A percentile compares a stretch with the other conserved stretches of the same genome.
These are phyloP conservation scores for Neurospora sp. DNA, from an alignment of 2,329 filamentous ascomycete genomes.

Conservation along the genomic window DNA sequence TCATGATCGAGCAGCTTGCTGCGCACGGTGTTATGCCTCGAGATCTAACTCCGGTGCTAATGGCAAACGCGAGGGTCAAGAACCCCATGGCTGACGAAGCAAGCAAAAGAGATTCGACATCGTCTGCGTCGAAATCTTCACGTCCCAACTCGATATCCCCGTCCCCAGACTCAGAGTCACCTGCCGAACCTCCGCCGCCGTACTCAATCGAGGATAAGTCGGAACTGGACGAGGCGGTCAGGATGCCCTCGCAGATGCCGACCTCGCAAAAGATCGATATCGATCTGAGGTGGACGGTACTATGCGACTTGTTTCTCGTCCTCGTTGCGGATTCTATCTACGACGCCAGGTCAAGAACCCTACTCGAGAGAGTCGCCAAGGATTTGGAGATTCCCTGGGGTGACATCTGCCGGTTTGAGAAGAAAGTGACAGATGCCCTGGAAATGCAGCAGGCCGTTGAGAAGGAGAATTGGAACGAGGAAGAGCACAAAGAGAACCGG, in stretches of 20 bases:
- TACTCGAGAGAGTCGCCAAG: constrained; percentile 74
- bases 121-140: constrained; percentile 18
- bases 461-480: constrained; percentile 96
- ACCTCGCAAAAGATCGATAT: constrained; percentile 82
- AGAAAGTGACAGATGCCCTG: constrained; percentile 88
- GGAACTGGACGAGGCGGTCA: constrained; percentile 69
- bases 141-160: constrained; percentile 19
- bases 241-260: constrained; percentile 73
- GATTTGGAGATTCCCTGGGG: constrained; percentile 78
- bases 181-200: constrained; percentile 44
- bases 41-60: constrained; percentile 77
- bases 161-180: constrained; percentile 31
- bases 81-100: constrained; percentile 67
- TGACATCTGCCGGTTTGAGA: constrained; percentile 94
- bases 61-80: constrained; percentile 85
- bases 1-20: constrained; percentile 97
- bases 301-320: constrained; percentile 90
- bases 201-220: constrained; percentile 59
- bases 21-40: constrained; percentile 80
- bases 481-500: constrained; percentile 81
- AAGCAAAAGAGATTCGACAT: constrained; percentile 11
- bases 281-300: constrained; percentile 90
- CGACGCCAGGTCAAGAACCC: constrained; percentile 73
- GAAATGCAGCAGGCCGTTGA: constrained; percentile 95
- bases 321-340: constrained; percentile 95